Conservation (phyloP, 2,329 filamentous ascomycete genomes). For the Exophiala sp. region DNA sequence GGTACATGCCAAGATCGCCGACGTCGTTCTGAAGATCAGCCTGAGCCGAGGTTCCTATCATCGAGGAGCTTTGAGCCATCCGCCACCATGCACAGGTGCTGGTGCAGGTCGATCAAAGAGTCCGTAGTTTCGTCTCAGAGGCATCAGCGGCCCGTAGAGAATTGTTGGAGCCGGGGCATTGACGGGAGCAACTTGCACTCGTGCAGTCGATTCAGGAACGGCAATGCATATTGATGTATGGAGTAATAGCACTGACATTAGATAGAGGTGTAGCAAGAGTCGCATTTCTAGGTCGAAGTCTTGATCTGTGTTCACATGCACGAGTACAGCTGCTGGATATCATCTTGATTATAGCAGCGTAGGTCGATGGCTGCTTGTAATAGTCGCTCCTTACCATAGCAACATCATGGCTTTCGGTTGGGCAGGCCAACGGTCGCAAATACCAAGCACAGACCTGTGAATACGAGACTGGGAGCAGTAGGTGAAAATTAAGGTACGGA, state of each 20-base stretch:
- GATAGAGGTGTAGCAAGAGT: background rate
- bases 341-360: background rate
- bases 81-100: background rate
- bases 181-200: background rate
- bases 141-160: slow-evolving; percentile 9
- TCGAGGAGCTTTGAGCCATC: background rate
- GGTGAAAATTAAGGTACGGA: background rate
- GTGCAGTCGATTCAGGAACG: background rate
- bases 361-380: background rate
- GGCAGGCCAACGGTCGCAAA: background rate
- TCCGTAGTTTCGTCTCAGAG: slow-evolving; percentile 11
- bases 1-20: too few species aligned
- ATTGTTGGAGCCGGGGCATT: background rate
- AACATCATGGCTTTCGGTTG: background rate
- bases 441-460: background rate
- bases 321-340: background rate
- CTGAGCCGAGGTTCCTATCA: too few species aligned
- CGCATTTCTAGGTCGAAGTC: background rate
- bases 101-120: slow-evolving; percentile 15
- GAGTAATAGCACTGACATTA: background rate
- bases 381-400: background rate
- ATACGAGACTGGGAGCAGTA: background rate
- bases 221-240: background rate
- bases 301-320: background rate
- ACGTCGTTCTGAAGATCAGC: too few species aligned